A percentile compares a stretch with the other conserved stretches of the same genome.
Evolutionary conservation across 148 eudicot species (phyloP).

Genomic region (Amaranthus palmeri): DNA sequence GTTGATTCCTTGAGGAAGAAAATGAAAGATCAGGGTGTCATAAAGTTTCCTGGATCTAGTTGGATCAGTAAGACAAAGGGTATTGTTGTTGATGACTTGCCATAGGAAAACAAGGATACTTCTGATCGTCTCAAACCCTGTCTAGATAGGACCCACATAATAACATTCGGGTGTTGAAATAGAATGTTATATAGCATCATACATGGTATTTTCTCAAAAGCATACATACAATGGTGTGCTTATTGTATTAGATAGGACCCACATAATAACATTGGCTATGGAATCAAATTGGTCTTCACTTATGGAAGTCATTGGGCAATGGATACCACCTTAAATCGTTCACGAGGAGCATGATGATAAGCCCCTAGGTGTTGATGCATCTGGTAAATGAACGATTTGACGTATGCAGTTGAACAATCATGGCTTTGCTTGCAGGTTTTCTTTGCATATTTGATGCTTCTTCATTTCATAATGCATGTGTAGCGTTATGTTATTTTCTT

Average conservation of each 20-base stretch:
- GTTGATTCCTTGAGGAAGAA: constrained; percentile 57
- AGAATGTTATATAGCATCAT: too few species aligned
- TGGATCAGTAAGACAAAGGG: constrained; percentile 50
- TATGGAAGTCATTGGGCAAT: constrained; percentile 69
- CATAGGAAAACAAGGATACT: background rate
- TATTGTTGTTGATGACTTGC: constrained; percentile 33
- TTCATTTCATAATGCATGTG: too few species aligned
- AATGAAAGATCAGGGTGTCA: constrained; percentile 67
- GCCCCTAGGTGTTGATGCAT: constrained; percentile 63
- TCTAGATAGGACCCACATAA: too few species aligned
- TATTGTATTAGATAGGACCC: too few species aligned
- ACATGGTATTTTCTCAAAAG: too few species aligned
- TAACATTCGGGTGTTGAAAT: too few species aligned
- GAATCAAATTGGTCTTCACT: constrained; percentile 58
- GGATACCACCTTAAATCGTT: constrained; percentile 56
- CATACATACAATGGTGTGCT: too few species aligned
- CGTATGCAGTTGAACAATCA: background rate
- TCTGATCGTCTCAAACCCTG: too few species aligned
- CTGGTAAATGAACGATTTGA: constrained; percentile 43
- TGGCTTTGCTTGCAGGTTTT: background rate
- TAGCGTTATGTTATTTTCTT: too few species aligned
- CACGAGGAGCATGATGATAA: constrained; percentile 71
- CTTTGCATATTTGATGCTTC: background rate
- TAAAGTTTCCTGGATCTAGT: constrained; percentile 68
- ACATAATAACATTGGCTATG: too few species aligned